Percentiles rank a stretch among this genome's conserved stretches.
Conservation (phyloP, 164 flowering plant species). For the Stephania cephalantha region DNA sequence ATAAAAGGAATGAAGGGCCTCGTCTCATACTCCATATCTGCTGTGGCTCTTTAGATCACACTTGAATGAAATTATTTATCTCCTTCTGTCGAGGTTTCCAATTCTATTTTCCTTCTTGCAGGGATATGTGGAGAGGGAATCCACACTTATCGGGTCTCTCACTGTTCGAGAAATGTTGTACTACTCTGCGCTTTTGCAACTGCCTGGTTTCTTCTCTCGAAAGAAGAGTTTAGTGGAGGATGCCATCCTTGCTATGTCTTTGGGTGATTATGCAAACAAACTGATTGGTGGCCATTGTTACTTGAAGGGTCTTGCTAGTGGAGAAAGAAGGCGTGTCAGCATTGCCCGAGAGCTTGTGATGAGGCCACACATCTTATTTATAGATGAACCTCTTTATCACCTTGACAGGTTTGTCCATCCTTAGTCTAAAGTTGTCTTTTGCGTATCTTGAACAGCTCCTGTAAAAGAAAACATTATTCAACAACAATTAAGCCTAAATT, state of each 20-base stretch:
- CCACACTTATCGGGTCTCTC: conserved; percentile 77
- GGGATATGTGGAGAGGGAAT: conserved; percentile 92
- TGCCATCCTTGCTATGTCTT: conserved; percentile 91
- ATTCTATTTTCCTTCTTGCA: conserved; percentile 18
- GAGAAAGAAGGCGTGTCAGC: conserved; percentile 92
- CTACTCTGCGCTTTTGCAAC: conserved; percentile 90
- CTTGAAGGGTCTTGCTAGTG: conserved; percentile 82
- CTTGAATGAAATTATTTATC: background rate
- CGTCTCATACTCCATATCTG: background rate
- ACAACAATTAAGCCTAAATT: too few species aligned
- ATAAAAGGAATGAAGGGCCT: background rate
- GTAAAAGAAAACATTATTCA: too few species aligned
- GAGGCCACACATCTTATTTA: conserved; percentile 84
- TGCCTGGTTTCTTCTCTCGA: conserved; percentile 83
- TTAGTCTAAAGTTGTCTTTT: background rate
- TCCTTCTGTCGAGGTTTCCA: background rate
- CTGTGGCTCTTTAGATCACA: background rate
- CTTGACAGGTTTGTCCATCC: conserved; percentile 74
- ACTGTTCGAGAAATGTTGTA: conserved; percentile 91
- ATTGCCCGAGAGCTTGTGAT: conserved; percentile 97
- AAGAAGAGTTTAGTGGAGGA: conserved; percentile 87
- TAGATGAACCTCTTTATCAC: conserved; percentile 98
- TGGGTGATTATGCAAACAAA: conserved; percentile 80
- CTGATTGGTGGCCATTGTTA: conserved; percentile 94
- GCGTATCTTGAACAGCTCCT: too few species aligned